Base-by-base conservation (phyloP, 1,284 basidiomycete genomes). In the Agroathelia rolfsii region DNA sequence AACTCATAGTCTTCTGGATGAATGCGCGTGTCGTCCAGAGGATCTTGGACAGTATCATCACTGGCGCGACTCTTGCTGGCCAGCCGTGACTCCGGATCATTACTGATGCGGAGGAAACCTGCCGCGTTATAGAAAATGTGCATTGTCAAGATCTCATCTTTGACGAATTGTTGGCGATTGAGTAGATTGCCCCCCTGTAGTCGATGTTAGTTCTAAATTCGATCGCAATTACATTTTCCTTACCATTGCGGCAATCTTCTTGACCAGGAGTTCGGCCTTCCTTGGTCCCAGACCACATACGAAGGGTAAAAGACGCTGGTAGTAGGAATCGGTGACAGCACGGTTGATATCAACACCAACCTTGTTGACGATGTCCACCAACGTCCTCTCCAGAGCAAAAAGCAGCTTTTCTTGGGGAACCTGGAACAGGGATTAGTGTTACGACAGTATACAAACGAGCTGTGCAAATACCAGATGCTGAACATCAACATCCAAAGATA, bases 1-100 rank as follows among this genome's bases (percentile, higher is more conserved):
- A 97, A 72, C 48, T 96, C 90, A 55, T 98, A 99, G 59, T 98
- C 94, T 56, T 96, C 92, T 1, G 90, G 90, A 55, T 99, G 95
- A 41, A 99, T 90, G 10, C 95, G 84, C 14, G 94, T 98, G 49
- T 82, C 79, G 53, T 99, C 95, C 28, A 99, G 66, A 3, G 92
- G 88, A 56, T 98, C 94, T 9, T 85, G 80, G 8, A 72, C 66
- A 39, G 78, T 71, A 35, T 82, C 77, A 32, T 82, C 76, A 30
- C 77, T 72, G 38, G 73, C 72, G 13, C 85, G 72, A 46, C 77
- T 71, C 52, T 83, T 82, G n/a, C n/a, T n/a, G 24, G 64, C 51
- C 24, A 65, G 58, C 35, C 69, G 72, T 22, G 71, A 65, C 35
- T 76, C 71, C 28, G 65, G 53, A 40, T 86, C 80, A 36, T 85